Evolutionary conservation across 179 eudicot genomes (phyloP).

Genomic region (Monotropa hypopitys): DNA sequence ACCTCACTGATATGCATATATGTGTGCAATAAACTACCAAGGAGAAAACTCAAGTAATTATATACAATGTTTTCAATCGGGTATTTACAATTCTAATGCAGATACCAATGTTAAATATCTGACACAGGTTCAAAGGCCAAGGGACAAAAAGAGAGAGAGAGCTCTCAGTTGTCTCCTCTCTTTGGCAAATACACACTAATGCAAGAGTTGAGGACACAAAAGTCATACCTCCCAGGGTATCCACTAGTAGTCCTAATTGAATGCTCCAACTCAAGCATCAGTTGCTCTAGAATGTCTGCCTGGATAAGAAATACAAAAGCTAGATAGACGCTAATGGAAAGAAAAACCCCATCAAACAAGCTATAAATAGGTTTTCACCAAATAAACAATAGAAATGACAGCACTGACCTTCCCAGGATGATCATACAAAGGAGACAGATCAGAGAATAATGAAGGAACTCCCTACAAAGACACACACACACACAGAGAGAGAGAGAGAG

Average conservation of each 20-base stretch:
- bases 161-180: background rate
- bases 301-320: conserved; percentile 23
- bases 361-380: background rate
- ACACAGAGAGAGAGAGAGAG: too few species aligned
- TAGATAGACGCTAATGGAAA: background rate
- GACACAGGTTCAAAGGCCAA: background rate
- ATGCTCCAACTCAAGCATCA: conserved; percentile 61
- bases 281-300: conserved; percentile 75
- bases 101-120: background rate
- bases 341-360: background rate
- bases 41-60: background rate
- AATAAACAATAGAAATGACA: background rate
- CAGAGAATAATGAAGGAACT: conserved; percentile 92
- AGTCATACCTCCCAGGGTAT: conserved; percentile 71
- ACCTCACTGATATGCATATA: background rate
- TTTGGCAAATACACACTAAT: background rate
- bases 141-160: background rate
- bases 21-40: background rate
- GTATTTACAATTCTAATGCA: background rate
- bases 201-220: conserved; percentile 1
- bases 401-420: conserved; percentile 87
- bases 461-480: too few species aligned
- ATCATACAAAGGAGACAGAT: conserved; percentile 90
- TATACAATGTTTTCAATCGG: background rate
- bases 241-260: conserved; percentile 58